Evolutionary conservation across 2,329 filamentous ascomycete genomes (phyloP).

Genomic region (Pseudogymnoascus pannorum): DNA sequence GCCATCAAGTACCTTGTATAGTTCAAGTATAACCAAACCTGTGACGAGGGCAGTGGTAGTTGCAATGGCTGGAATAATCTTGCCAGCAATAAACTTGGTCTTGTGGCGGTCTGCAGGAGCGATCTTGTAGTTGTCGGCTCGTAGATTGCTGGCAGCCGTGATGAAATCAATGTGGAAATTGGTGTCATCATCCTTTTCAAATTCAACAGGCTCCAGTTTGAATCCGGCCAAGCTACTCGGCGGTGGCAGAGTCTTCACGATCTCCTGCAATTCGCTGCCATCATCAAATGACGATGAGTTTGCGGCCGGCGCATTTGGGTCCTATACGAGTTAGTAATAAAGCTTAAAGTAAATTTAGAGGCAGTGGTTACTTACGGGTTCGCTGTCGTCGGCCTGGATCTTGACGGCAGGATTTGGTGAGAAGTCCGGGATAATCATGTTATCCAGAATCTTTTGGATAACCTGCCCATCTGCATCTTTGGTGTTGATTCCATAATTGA

Average conservation of each 20-base stretch:
- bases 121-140: constrained; percentile 98
- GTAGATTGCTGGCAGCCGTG: constrained; percentile 90
- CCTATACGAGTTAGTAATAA: constrained; percentile 33
- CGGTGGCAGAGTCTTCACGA: constrained; percentile 66
- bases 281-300: constrained; percentile 55
- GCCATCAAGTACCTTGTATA: constrained; percentile 94
- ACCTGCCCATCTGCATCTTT: constrained; percentile 62
- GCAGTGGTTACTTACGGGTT: constrained; percentile 53
- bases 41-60: constrained; percentile 95
- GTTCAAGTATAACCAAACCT: constrained; percentile 81
- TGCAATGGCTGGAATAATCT: constrained; percentile 98
- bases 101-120: constrained; percentile 86
- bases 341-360: neutral
- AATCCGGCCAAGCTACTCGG: constrained; percentile 79
- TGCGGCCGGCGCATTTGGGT: constrained; percentile 65
- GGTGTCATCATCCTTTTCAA: constrained; percentile 97
- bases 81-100: constrained; percentile 99
- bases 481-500: constrained; percentile 96
- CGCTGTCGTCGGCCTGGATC: constrained; percentile 93
- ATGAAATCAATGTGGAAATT: constrained; percentile 99
- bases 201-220: constrained; percentile 86
- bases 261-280: constrained; percentile 63
- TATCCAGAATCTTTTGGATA: constrained; percentile 74
- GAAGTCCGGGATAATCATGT: constrained; percentile 95
- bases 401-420: constrained; percentile 83